Base-by-base conservation (phyloP, 345 rosid genomes). In the Combretum micranthum region DNA sequence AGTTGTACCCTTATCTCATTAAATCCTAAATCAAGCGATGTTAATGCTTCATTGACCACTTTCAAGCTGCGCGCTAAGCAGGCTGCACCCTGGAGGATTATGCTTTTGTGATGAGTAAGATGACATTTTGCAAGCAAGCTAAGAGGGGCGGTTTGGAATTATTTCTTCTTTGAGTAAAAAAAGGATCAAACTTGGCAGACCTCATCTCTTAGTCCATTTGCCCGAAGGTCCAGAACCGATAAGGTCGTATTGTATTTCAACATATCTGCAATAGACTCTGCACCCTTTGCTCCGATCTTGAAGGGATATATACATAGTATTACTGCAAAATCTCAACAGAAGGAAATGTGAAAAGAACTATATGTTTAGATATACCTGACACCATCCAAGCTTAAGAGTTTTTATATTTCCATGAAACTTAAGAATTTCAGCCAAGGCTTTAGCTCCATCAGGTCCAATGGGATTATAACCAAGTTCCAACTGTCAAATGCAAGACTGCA, bases 361-460 rank as follows among this genome's bases (percentile, higher is more conserved):
- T 22, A 20, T 47, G 47, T 25, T 19, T 44, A 44, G 50, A 21
- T 32, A 73, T 70, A 91, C 98, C 95, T 86, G 90, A 72, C 98
- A 92, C 98, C 96, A 92, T 64, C 96, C 95, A 59, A 92, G 98
- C 83, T 92, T 92, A 49, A 92, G 87, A 19, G 83, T 79, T 52
- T 74, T 83, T 37, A 92, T 69, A 62, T 83, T 92, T 59, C 98
- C 95, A 64, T 86, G 82, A 71, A 92, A 92, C 84, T 92, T 92
- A 15, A 92, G 93, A 73, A 92, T 79, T 69, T 92, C 98, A 2
- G 81, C 77, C 72, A 92, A 59, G 18, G 83, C 90, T 80, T 86
- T 86, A 25, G 86, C 90, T 51, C 96, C 96, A 42, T 92, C 89
- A 2, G 90, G 72, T 57, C 95, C 96, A 49, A 86, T 79, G 56